Evolutionary conservation across 768 basidiomycete genomes (phyloP).

Genomic region (Xanthoconium purpureum): DNA sequence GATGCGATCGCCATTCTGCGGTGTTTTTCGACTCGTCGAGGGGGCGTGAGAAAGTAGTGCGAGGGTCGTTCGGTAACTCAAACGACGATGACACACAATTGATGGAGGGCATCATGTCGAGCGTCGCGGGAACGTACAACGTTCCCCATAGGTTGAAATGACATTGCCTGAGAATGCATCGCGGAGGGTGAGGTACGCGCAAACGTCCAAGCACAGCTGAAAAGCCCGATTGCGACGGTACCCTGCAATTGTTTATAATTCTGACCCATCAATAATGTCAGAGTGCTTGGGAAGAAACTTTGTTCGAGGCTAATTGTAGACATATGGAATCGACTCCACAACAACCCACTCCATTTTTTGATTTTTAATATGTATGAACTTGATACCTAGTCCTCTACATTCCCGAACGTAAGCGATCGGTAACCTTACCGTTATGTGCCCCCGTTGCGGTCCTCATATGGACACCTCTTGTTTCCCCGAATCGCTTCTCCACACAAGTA

Average conservation of each 20-base stretch:
- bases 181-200: neutral
- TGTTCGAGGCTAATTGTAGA: neutral
- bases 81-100: neutral
- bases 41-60: neutral
- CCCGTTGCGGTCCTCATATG: neutral
- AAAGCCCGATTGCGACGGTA: neutral
- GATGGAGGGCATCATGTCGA: neutral
- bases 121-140: neutral
- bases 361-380: neutral
- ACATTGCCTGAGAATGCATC: neutral
- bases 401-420: neutral
- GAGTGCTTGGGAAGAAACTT: neutral
- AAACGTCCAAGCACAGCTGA: neutral
- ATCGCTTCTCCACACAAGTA: neutral
- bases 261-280: no score
- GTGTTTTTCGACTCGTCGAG: neutral
- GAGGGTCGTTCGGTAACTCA: neutral
- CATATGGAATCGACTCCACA: neutral
- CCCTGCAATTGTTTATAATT: no score
- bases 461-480: neutral
- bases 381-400: neutral
- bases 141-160: neutral
- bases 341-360: neutral
- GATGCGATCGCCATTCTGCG: constrained; percentile 6
- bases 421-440: neutral